A percentile compares a stretch with the other conserved stretches of the same genome.
Evolutionary conservation across 2,329 filamentous ascomycete species (phyloP).

Genomic region (Tolypocladium nubicola): DNA sequence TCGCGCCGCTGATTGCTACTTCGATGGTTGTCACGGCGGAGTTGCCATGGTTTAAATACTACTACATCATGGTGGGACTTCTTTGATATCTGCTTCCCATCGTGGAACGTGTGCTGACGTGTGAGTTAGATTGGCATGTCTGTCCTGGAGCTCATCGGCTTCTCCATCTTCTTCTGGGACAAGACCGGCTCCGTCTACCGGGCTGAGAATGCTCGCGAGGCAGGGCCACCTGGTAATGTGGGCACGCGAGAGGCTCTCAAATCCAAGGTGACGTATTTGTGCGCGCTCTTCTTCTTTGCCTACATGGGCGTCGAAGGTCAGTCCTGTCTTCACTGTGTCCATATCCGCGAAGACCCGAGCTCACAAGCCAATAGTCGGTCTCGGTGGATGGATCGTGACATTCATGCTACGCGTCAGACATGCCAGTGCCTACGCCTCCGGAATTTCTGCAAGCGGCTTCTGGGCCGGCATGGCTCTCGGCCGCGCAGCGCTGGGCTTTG

Average conservation of each 20-base stretch:
- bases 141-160: slow-evolving; percentile 42
- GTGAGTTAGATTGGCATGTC: slow-evolving; percentile 30
- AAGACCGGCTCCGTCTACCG: slow-evolving; percentile 45
- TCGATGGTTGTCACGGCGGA: slow-evolving; percentile 50
- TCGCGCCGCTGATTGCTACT: slow-evolving; percentile 56
- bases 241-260: slow-evolving; percentile 28
- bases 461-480: slow-evolving; percentile 71
- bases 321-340: background rate
- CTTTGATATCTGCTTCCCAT: slow-evolving; percentile 3
- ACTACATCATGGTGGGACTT: slow-evolving; percentile 55
- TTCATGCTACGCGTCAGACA: slow-evolving; percentile 67
- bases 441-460: slow-evolving; percentile 63
- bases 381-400: slow-evolving; percentile 70
- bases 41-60: slow-evolving; percentile 57
- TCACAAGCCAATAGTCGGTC: slow-evolving; percentile 31
- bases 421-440: slow-evolving; percentile 55
- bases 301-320: slow-evolving; percentile 62
- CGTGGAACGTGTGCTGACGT: background rate
- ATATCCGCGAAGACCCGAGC: background rate
- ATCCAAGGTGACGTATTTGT: slow-evolving; percentile 52
- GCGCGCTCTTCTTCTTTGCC: slow-evolving; percentile 56
- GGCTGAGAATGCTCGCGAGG: slow-evolving; percentile 19
- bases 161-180: slow-evolving; percentile 46
- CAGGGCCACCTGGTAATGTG: slow-evolving; percentile 12
- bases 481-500: slow-evolving; percentile 55